phyloP scores from a whole-genome alignment of 2,329 filamentous ascomycete species.

The Curvularia eragrostidis region DNA sequence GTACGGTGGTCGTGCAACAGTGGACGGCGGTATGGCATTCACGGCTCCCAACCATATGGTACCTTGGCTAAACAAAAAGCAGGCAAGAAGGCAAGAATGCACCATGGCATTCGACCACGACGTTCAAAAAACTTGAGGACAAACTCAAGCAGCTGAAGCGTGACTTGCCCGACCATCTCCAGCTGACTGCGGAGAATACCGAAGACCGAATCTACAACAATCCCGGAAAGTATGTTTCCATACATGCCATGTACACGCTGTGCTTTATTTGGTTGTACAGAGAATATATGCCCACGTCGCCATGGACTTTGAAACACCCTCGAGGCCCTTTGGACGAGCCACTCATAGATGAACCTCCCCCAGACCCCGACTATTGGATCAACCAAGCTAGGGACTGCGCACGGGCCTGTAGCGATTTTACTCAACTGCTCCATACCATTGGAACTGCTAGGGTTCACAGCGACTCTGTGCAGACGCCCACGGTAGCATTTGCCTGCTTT shows the following conservation, averaged over 20 bases:
- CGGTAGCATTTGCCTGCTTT: slow-evolving; percentile 72
- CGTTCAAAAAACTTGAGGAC: slow-evolving; percentile 61
- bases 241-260: slow-evolving; percentile 70
- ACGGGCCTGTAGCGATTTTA: slow-evolving; percentile 66
- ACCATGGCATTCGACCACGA: slow-evolving; percentile 66
- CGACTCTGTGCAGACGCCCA: slow-evolving; percentile 70
- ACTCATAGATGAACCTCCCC: slow-evolving; percentile 30
- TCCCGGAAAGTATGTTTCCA: slow-evolving; percentile 68
- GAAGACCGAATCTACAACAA: slow-evolving; percentile 70
- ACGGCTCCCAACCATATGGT: not conserved
- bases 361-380: slow-evolving; percentile 62
- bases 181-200: slow-evolving; percentile 67
- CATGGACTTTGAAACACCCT: slow-evolving; percentile 60
- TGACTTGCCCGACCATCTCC: slow-evolving; percentile 63
- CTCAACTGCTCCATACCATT: slow-evolving; percentile 66
- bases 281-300: slow-evolving; percentile 72
- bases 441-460: slow-evolving; percentile 56
- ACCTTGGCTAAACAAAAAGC: slow-evolving; percentile 13
- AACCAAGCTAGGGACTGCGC: slow-evolving; percentile 68
- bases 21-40: slow-evolving; percentile 56
- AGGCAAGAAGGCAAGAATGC: slow-evolving; percentile 55
- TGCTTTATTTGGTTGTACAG: slow-evolving; percentile 73
- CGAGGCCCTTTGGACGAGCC: slow-evolving; percentile 64
- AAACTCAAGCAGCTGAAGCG: slow-evolving; percentile 62
- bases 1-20: slow-evolving; percentile 66